Evolutionary conservation across 345 rosid genomes (phyloP).

Genomic region (Diplotaxis tenuifolia): DNA sequence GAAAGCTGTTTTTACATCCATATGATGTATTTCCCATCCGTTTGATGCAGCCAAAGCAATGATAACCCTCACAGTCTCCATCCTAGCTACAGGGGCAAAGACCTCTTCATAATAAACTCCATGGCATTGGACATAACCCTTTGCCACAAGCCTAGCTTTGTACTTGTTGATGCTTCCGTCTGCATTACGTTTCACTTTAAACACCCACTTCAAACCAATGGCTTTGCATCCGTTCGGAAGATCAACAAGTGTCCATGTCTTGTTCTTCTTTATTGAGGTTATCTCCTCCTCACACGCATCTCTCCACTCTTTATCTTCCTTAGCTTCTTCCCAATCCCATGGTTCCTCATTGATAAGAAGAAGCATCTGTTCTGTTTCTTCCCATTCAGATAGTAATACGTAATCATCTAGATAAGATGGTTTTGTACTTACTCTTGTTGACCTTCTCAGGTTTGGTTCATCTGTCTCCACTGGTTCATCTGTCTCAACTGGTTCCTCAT

Average conservation of each 20-base stretch:
- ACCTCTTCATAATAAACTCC: not conserved
- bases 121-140: not conserved
- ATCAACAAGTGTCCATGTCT: not conserved
- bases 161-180: not conserved
- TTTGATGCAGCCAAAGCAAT: not conserved
- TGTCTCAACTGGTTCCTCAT: no score
- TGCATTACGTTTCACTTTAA: not conserved
- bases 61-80: not conserved
- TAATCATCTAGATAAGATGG: not conserved
- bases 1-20: no score
- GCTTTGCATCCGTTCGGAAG: not conserved
- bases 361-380: no score
- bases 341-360: not conserved
- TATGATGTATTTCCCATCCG: not conserved
- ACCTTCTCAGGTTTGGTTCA: not conserved
- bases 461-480: no score
- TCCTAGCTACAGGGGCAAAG: not conserved
- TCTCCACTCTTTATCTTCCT: not conserved
- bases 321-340: not conserved
- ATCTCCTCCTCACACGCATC: not conserved
- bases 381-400: not conserved
- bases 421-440: not conserved
- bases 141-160: not conserved
- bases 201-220: not conserved
- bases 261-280: not conserved